A percentile compares a stretch with the other conserved stretches of the same genome.
These are phyloP conservation scores for Apiotrichum montevideense DNA, from an alignment of 1,284 basidiomycete species.

Conservation along the genomic window DNA sequence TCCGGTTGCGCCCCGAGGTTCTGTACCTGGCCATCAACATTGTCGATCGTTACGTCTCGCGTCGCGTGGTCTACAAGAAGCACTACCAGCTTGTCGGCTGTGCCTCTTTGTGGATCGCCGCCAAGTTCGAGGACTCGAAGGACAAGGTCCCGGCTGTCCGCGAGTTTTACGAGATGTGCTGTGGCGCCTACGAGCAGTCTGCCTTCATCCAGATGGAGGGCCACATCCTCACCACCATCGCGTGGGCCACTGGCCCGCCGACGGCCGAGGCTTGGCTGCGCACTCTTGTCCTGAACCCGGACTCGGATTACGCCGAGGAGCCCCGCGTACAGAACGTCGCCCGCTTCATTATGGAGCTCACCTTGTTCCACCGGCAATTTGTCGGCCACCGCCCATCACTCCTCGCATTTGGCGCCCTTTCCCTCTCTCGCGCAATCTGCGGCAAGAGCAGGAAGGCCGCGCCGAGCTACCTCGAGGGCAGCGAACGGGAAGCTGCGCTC, in stretches of 20 bases:
- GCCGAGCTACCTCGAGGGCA: slow-evolving; percentile 13
- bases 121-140: slow-evolving; percentile 99
- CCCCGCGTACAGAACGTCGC: slow-evolving; percentile 86
- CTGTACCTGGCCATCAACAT: slow-evolving; percentile 98
- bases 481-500: slow-evolving; percentile 34
- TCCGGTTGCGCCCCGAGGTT: slow-evolving; percentile 93
- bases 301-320: slow-evolving; percentile 65
- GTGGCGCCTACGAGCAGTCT: slow-evolving; percentile 88
- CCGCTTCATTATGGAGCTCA: slow-evolving; percentile 97
- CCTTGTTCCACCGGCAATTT: slow-evolving; percentile 94
- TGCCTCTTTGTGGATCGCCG: slow-evolving; percentile 95
- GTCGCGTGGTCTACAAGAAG: slow-evolving; percentile 96
- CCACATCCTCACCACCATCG: slow-evolving; percentile 91
- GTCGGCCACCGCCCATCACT: slow-evolving; percentile 76
- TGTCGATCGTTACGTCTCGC: slow-evolving; percentile 97
- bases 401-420: slow-evolving; percentile 79
- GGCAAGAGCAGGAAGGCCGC: slow-evolving; percentile 67
- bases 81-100: slow-evolving; percentile 99
- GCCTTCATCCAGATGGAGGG: slow-evolving; percentile 96
- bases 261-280: slow-evolving; percentile 97
- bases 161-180: slow-evolving; percentile 90
- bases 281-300: slow-evolving; percentile 45
- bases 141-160: slow-evolving; percentile 93
- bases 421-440: slow-evolving; percentile 80
- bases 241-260: slow-evolving; percentile 95